Evolutionary conservation across 306 rosid species (phyloP).

Genomic region (Ochetophila trinervis): DNA sequence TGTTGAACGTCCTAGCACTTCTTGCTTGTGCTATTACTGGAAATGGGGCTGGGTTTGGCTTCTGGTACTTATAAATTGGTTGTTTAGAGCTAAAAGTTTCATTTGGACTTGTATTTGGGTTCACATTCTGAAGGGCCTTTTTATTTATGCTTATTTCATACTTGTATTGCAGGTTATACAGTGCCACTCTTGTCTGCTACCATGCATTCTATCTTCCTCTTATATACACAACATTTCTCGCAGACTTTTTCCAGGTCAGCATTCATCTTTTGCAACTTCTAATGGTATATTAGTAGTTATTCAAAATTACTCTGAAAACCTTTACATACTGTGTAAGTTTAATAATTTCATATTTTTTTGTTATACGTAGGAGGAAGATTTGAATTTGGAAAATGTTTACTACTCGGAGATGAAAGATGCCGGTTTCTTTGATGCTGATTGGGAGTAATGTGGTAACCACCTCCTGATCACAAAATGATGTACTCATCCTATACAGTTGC

Average conservation of each 20-base stretch:
- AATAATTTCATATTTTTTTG: not conserved
- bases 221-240: constrained; percentile 72
- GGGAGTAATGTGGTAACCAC: constrained; percentile 51
- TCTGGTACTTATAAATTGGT: constrained; percentile 51
- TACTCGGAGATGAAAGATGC: constrained; percentile 99
- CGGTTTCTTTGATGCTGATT: constrained; percentile 82
- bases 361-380: constrained; percentile 64
- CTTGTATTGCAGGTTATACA: constrained; percentile 58
- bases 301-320: not conserved
- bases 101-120: not conserved
- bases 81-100: not conserved
- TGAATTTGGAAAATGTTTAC: constrained; percentile 79
- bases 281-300: not conserved
- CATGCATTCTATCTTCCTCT: constrained; percentile 90
- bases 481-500: not conserved
- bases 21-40: constrained; percentile 75
- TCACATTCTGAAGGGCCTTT: constrained; percentile 2
- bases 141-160: not conserved
- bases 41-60: constrained; percentile 72
- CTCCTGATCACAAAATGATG: constrained; percentile 11
- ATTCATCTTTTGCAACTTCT: constrained; percentile 2
- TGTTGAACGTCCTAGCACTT: constrained; percentile 49
- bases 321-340: not conserved
- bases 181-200: constrained; percentile 62
- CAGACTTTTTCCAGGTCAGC: constrained; percentile 78